Conservation (phyloP, 148 eudicot species). For the Rheum nobile region DNA sequence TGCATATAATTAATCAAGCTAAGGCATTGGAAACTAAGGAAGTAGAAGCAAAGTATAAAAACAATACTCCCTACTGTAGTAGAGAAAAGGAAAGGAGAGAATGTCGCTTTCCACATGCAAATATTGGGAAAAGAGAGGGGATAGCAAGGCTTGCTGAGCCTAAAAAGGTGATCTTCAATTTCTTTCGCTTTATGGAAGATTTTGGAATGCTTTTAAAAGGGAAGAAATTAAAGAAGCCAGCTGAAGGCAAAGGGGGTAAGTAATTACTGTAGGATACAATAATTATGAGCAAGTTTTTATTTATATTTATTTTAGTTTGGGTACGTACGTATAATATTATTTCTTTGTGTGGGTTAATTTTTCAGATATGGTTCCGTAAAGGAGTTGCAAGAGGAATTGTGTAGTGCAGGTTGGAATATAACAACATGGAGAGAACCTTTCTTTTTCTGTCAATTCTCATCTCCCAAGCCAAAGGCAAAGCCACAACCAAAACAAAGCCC, state of each 20-base stretch:
- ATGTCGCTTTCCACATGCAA: conserved; percentile 37
- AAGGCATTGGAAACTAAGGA: too few species aligned
- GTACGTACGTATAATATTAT: too few species aligned
- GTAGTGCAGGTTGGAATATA: conserved; percentile 47
- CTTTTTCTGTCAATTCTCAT: too few species aligned
- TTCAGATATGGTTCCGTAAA: conserved; percentile 44
- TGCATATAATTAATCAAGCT: too few species aligned
- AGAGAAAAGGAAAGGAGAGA: neutral
- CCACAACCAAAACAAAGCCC: too few species aligned
- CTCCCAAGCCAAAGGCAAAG: too few species aligned
- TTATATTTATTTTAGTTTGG: too few species aligned
- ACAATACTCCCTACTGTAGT: too few species aligned
- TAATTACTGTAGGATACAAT: too few species aligned
- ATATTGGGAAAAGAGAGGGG: conserved; percentile 6
- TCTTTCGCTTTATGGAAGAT: conserved; percentile 39
- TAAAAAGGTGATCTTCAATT: conserved; percentile 48
- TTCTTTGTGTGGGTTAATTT: neutral
- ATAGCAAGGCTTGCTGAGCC: conserved; percentile 28
- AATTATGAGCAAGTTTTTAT: too few species aligned
- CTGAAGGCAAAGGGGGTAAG: neutral
- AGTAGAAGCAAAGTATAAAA: too few species aligned
- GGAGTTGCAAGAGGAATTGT: conserved; percentile 46
- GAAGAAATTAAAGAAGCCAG: neutral
- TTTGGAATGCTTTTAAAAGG: conserved; percentile 32
- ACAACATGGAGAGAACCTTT: conserved; percentile 23